These are phyloP conservation scores for Agaricus sinodeliciosus DNA, from an alignment of 768 basidiomycete species.

Conservation along the genomic window DNA sequence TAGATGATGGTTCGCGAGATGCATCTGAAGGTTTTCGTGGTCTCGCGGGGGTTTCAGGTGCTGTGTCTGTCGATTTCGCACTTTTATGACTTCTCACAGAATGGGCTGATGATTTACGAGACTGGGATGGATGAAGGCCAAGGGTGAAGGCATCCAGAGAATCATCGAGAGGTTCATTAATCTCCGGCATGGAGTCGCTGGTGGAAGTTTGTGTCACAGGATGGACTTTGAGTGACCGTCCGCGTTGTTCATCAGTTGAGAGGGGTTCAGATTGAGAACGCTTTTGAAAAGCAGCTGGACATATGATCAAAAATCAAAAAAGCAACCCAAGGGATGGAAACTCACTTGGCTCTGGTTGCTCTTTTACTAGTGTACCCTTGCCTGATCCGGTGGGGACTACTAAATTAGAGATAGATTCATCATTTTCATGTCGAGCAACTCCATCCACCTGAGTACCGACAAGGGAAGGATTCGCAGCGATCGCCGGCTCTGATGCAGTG, in stretches of 20 bases:
- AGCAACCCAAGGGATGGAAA: neutral
- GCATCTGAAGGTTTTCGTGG: conserved; percentile 30
- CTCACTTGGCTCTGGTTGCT: neutral
- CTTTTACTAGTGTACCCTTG: neutral
- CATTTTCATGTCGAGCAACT: conserved; percentile 8
- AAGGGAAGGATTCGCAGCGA: conserved; percentile 10
- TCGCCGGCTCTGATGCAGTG: neutral
- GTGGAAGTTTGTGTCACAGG: neutral
- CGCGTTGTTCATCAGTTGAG: neutral
- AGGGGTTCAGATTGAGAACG: neutral
- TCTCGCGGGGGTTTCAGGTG: conserved; percentile 18
- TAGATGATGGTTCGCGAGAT: conserved; percentile 11
- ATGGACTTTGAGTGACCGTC: neutral
- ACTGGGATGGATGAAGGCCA: conserved; percentile 15
- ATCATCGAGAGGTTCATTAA: neutral
- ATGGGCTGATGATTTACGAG: conserved; percentile 39
- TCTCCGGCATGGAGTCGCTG: neutral
- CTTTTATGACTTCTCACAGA: conserved; percentile 32
- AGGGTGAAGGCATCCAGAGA: neutral
- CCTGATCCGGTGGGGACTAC: neutral
- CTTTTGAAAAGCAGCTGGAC: neutral
- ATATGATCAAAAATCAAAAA: neutral
- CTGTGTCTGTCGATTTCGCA: conserved; percentile 16
- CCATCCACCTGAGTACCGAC: neutral
- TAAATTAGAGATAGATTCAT: conserved; percentile 9